phyloP scores from a whole-genome alignment of 305 asterid genomes.

The Fraxinus latifolia region DNA sequence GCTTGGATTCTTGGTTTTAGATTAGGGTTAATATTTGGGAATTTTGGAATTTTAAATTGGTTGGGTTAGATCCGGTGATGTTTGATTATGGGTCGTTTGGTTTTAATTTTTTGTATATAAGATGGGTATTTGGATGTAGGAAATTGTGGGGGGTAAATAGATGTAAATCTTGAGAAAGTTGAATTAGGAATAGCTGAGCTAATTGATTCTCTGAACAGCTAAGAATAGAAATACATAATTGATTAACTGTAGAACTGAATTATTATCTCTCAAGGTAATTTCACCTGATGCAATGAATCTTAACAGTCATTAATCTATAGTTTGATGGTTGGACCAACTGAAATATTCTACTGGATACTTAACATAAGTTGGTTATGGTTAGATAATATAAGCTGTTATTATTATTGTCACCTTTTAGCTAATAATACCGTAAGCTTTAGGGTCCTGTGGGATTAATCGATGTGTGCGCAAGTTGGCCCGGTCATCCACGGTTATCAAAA shows the following conservation, averaged over 20 bases:
- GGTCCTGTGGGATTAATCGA: no score
- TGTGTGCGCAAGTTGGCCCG: no score
- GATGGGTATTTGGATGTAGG: not conserved
- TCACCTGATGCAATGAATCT: not conserved
- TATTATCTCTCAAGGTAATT: conserved; percentile 3
- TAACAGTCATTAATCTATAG: not conserved
- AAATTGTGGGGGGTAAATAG: conserved; percentile 11
- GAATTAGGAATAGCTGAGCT: conserved; percentile 18
- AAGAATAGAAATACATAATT: not conserved
- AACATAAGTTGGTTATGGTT: not conserved
- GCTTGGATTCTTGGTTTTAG: conserved; percentile 7
- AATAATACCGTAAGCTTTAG: no score
- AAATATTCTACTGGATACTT: not conserved
- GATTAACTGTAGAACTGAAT: not conserved
- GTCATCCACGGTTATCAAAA: no score
- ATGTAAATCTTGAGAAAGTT: conserved; percentile 28
- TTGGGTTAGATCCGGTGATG: conserved; percentile 21
- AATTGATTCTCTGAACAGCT: conserved; percentile 1
- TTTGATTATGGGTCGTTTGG: not conserved
- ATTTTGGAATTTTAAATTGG: conserved; percentile 18
- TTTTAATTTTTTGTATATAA: conserved; percentile 3
- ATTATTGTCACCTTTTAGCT: not conserved
- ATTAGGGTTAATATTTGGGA: conserved; percentile 18
- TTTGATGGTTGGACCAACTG: not conserved
- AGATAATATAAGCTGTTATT: not conserved